These are phyloP conservation scores for Coelastrella sp. DNA, from an alignment of 139 green algal genomes.

Conservation along the genomic window DNA sequence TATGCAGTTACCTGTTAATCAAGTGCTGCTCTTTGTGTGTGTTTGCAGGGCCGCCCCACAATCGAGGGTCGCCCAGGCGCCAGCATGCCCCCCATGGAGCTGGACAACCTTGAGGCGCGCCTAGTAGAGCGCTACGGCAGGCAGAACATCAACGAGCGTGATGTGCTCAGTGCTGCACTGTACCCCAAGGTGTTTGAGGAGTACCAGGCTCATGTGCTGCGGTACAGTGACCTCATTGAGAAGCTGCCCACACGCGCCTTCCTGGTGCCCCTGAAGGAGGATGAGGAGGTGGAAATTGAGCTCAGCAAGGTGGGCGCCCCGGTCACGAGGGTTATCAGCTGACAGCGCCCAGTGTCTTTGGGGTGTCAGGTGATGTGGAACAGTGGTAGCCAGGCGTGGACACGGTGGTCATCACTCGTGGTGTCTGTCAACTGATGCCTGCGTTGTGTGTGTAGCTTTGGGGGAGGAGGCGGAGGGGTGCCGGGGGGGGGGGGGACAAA, in stretches of 20 bases:
- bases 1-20: too few relatives aligned
- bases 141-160: slow-evolving; percentile 66
- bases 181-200: slow-evolving; percentile 93
- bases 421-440: too few relatives aligned
- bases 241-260: slow-evolving; percentile 91
- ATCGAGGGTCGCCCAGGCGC: slow-evolving; percentile 84
- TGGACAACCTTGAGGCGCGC: slow-evolving; percentile 70
- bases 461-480: too few relatives aligned
- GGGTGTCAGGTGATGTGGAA: too few relatives aligned
- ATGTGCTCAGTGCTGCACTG: slow-evolving; percentile 86
- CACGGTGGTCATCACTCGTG: background rate
- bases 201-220: slow-evolving; percentile 71
- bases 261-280: slow-evolving; percentile 85
- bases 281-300: slow-evolving; percentile 89
- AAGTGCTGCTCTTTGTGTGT: slow-evolving; percentile 52
- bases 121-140: slow-evolving; percentile 76
- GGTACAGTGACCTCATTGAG: slow-evolving; percentile 79
- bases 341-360: background rate
- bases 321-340: background rate
- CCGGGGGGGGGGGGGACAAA: too few relatives aligned
- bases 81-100: slow-evolving; percentile 71
- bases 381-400: background rate
- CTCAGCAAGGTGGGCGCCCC: slow-evolving; percentile 54
- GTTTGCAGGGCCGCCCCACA: slow-evolving; percentile 70
- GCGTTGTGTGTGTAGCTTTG: too few relatives aligned